Conservation (phyloP, 2,329 filamentous ascomycete genomes). For the Fusarium nodosum region DNA sequence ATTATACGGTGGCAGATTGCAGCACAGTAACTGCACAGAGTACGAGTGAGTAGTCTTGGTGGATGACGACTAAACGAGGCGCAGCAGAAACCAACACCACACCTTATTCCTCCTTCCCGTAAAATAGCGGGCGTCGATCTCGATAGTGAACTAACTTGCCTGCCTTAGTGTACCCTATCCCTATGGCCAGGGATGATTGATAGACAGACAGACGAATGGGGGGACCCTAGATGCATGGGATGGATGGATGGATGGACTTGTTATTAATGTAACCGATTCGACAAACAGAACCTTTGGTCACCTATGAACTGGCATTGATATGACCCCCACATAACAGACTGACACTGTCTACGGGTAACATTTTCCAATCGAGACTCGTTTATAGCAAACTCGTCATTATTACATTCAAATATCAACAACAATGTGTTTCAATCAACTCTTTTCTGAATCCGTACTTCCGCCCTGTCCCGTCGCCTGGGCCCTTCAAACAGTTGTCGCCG, state of each 20-base stretch:
- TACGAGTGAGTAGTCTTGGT: neutral
- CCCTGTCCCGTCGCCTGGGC: neutral
- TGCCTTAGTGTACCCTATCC: conserved; percentile 22
- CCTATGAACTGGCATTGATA: neutral
- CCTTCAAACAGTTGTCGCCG: conserved; percentile 15
- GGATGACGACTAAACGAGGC: conserved; percentile 42
- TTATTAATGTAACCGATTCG: neutral
- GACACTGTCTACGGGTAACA: neutral
- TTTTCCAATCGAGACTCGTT: conserved; percentile 20
- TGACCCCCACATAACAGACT: neutral
- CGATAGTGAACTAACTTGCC: conserved; percentile 36
- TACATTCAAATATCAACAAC: neutral
- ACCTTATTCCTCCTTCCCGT: conserved; percentile 33
- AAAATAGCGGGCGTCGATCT: conserved; percentile 40
- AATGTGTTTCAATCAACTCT: neutral
- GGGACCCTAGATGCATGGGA: conserved; percentile 36
- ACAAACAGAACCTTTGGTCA: neutral
- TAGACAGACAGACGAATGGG: conserved; percentile 29
- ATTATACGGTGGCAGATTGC: neutral
- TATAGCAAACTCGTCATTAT: neutral
- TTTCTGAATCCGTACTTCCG: conserved; percentile 34
- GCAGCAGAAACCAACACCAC: conserved; percentile 26
- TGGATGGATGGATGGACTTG: neutral
- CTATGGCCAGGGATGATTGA: conserved; percentile 36
- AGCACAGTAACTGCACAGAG: neutral